Evolutionary conservation across 371 early-diverging fungal genomes (phyloP).

Genomic region (Mortierella sp.): DNA sequence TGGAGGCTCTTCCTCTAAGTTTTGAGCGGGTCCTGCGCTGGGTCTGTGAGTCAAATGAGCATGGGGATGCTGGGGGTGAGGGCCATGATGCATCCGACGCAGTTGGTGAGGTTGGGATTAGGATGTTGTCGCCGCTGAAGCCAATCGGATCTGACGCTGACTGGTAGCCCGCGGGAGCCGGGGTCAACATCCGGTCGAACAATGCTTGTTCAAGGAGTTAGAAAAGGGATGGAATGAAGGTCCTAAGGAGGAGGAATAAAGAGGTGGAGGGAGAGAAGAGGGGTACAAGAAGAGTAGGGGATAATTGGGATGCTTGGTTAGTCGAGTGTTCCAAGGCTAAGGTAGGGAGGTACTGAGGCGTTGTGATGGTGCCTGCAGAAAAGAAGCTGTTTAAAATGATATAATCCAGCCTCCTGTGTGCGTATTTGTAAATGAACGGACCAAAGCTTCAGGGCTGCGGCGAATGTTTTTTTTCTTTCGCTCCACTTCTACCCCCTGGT

Average conservation of each 20-base stretch:
- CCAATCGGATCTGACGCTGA: conserved; percentile 13
- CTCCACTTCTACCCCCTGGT: no score
- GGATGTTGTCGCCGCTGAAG: not conserved
- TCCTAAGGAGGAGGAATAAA: not conserved
- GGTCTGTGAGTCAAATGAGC: not conserved
- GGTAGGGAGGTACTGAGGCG: not conserved
- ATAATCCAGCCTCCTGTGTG: no score
- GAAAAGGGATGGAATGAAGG: not conserved
- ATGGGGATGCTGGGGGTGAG: conserved; percentile 1
- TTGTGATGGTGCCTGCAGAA: not conserved
- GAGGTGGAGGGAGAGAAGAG: not conserved
- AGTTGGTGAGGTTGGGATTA: not conserved
- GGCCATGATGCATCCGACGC: conserved; percentile 5
- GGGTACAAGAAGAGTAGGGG: not conserved
- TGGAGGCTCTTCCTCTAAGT: conserved; percentile 26
- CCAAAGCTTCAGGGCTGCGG: not conserved
- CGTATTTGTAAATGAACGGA: no score
- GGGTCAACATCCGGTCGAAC: conserved; percentile 13
- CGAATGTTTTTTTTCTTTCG: no score
- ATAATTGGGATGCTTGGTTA: no score
- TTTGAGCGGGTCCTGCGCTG: conserved; percentile 11
- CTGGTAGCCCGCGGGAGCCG: conserved; percentile 6
- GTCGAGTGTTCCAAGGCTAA: no score
- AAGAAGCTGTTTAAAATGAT: no score
- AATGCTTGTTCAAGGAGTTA: not conserved